Base-by-base conservation (phyloP, 306 rosid genomes). In the Crataegus laevigata region DNA sequence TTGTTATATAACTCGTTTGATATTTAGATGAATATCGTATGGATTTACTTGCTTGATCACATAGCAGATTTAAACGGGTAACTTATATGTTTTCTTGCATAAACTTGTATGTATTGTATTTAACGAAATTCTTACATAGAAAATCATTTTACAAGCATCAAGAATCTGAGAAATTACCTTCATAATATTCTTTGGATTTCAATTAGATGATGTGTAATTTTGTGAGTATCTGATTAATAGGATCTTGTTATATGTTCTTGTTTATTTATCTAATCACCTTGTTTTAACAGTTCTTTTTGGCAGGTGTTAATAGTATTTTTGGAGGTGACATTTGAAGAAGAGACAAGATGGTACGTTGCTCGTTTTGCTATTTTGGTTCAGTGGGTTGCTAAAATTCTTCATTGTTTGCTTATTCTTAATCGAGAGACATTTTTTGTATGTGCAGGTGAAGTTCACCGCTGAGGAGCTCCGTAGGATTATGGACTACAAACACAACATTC, bases 371-470 rank as follows among this genome's bases (percentile, higher is more conserved):
- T 13, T 13, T 6, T 10, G n/a, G 5, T 8, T 11, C 15, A 10
- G 36, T 62, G 7, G 11, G 62, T 45, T 77, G 25, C 57, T 47
- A 26, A 3, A 3, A 4, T 28, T 29, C 40, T 36, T 5, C 29
- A 25, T 45, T 22, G 19, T 65, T 9, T 71, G 57, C 32, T 18
- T 59, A 9, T 25, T 65, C 69, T 85, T 42, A 80, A 75, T 17
- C 4, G 82, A 5, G 43, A 13, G 21, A 22, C 65, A 4, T 40
- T 70, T 10, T 74, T 18, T 42, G 45, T 69, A 1, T 77, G 26
- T 83, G 40, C 97, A 94, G 97, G 97, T 90, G 96, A 94, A 92
- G 96, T 94, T 94, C 50, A 94, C 96, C 24, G 96, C 94, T 2
- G 99, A 94, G 13, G 96, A 88, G 91, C 87, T 92, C 8, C 91